Evolutionary conservation across 2,329 filamentous ascomycete genomes (phyloP).

Genomic region (Colletotrichum trifolii): DNA sequence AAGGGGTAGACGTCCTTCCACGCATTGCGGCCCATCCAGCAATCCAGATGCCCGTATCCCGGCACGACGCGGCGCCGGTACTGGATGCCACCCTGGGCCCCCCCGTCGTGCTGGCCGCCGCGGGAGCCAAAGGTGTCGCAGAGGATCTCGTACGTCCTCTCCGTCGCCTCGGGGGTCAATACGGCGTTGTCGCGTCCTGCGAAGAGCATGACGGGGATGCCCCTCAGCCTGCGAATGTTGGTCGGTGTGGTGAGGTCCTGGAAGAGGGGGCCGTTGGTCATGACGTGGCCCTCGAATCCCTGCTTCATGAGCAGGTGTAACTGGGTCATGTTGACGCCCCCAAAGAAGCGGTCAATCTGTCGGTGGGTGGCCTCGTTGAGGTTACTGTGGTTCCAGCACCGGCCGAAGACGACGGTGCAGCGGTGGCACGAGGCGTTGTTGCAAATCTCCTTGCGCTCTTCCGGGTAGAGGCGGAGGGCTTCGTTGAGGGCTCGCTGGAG

Average conservation of each 20-base stretch:
- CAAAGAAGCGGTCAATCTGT: conserved; percentile 70
- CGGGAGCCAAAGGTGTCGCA: conserved; percentile 61
- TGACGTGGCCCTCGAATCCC: conserved; percentile 62
- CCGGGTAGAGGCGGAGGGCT: conserved; percentile 67
- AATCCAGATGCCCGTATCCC: conserved; percentile 70
- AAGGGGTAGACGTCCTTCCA: conserved; percentile 70
- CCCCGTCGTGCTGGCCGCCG: conserved; percentile 33
- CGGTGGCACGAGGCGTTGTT: conserved; percentile 71
- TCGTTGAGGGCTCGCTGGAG: conserved; percentile 66
- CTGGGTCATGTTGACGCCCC: conserved; percentile 70
- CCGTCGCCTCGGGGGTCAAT: conserved; percentile 63
- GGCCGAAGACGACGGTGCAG: conserved; percentile 68
- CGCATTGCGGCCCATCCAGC: conserved; percentile 70
- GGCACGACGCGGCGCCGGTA: conserved; percentile 65
- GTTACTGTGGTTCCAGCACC: conserved; percentile 73
- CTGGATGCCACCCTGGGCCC: conserved; percentile 47
- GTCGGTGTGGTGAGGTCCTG: conserved; percentile 58
- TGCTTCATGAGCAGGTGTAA: conserved; percentile 67
- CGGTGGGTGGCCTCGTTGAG: conserved; percentile 74
- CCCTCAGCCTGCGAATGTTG: conserved; percentile 62
- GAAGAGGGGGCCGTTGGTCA: conserved; percentile 61
- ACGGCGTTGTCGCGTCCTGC: conserved; percentile 68
- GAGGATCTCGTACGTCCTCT: conserved; percentile 63
- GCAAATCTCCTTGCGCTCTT: conserved; percentile 66
- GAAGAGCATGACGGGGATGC: conserved; percentile 67